Conservation (phyloP, 306 rosid species). For the Trichosanthes truncata region DNA sequence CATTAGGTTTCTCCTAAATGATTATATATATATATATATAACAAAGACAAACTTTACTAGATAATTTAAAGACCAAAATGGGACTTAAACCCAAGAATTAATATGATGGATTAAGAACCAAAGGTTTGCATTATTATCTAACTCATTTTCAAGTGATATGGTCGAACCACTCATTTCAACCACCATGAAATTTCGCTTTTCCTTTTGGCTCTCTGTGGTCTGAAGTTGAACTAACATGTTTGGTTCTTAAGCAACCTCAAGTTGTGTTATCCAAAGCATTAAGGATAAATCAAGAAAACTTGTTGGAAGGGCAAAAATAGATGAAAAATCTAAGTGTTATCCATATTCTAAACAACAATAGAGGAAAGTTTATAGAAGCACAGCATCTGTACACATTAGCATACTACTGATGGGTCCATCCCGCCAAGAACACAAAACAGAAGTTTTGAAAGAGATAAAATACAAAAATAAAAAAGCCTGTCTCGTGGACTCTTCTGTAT, state of each 20-base stretch:
- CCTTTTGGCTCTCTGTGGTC: neutral
- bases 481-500: neutral
- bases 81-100: neutral
- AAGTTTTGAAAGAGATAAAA: neutral
- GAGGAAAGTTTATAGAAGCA: conserved; percentile 9
- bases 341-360: neutral
- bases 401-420: neutral
- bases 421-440: conserved; percentile 8
- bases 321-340: neutral
- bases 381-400: conserved; percentile 7
- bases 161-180: neutral
- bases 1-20: no score
- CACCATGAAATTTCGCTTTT: neutral
- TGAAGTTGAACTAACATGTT: neutral
- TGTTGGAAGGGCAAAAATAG: neutral
- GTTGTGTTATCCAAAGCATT: neutral
- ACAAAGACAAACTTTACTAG: neutral
- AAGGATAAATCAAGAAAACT: neutral
- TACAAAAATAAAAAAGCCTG: neutral
- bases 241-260: neutral
- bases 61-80: neutral
- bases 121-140: neutral
- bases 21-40: no score
- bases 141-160: neutral
- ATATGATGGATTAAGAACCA: neutral